A percentile compares a stretch with the other conserved stretches of the same genome.
Conservation (phyloP, 441 rosid genomes). For the Mallotus japonicus region DNA sequence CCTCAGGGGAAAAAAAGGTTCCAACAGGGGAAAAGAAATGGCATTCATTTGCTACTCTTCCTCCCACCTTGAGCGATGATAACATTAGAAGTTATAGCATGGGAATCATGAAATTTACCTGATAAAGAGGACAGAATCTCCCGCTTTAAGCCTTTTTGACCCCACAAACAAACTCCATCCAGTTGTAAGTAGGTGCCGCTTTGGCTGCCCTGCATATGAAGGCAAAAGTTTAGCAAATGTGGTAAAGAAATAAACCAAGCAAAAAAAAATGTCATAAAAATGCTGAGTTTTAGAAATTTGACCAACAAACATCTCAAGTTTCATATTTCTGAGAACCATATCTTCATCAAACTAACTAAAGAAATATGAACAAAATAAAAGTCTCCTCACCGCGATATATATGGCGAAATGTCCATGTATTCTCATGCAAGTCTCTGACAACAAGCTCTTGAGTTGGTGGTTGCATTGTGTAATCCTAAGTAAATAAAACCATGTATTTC, state of each 20-base stretch:
- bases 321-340: neutral
- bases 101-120: conserved; percentile 43
- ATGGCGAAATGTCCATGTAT: conserved; percentile 93
- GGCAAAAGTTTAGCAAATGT: neutral
- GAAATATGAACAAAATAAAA: conserved; percentile 2
- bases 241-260: neutral
- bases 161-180: conserved; percentile 98
- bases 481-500: neutral
- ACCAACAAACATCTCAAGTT: neutral
- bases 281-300: neutral
- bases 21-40: too few relatives aligned
- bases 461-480: conserved; percentile 84
- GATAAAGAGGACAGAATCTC: conserved; percentile 90
- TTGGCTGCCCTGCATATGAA: conserved; percentile 80
- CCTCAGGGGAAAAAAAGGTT: too few relatives aligned
- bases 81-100: neutral
- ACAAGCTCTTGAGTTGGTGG: conserved; percentile 97
- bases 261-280: neutral
- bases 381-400: conserved; percentile 70
- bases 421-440: conserved; percentile 83
- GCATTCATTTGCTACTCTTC: neutral
- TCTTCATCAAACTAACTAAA: conserved; percentile 4
- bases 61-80: neutral
- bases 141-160: conserved; percentile 89
- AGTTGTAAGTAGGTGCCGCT: conserved; percentile 91